These are phyloP conservation scores for Microbotryum intermedium DNA, from an alignment of 1,284 basidiomycete species.

Conservation along the genomic window DNA sequence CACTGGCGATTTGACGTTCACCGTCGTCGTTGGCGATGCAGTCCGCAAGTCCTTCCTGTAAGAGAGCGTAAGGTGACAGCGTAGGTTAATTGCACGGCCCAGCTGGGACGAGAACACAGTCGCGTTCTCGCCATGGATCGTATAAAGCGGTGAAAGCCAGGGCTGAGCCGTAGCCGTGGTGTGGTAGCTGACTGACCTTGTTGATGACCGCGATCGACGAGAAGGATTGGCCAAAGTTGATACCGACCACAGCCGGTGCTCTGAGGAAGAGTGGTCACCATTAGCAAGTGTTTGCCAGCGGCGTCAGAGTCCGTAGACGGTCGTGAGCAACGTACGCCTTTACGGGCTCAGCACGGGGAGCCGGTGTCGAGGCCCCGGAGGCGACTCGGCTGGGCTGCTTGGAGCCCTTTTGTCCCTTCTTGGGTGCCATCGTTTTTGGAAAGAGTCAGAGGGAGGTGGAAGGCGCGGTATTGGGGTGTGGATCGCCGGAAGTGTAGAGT, in stretches of 20 bases:
- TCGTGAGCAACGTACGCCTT: neutral
- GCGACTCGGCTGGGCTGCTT: conserved; percentile 19
- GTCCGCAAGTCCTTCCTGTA: conserved; percentile 74
- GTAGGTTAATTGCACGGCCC: neutral
- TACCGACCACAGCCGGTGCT: conserved; percentile 55
- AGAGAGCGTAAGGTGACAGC: too few species aligned
- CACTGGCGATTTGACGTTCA: conserved; percentile 93
- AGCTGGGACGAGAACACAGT: neutral
- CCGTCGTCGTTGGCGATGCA: conserved; percentile 98
- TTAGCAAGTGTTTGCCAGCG: too few species aligned
- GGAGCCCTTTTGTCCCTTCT: conserved; percentile 22
- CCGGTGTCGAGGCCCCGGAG: conserved; percentile 24
- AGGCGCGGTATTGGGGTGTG: neutral
- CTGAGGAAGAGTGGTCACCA: too few species aligned
- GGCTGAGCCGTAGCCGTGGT: neutral
- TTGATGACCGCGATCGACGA: conserved; percentile 92
- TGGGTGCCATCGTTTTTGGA: conserved; percentile 8
- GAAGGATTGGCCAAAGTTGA: conserved; percentile 96
- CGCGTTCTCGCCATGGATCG: neutral
- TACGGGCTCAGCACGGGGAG: conserved; percentile 10
- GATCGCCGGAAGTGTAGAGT: neutral
- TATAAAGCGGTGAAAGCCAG: neutral
- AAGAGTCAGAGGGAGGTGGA: conserved; percentile 3
- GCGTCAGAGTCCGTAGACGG: conserved; percentile 8
- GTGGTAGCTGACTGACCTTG: conserved; percentile 53